Percentiles rank a stretch among this genome's conserved stretches.
These are phyloP conservation scores for Talaromyces amestolkiae DNA, from an alignment of 2,329 filamentous ascomycete species.

Conservation along the genomic window DNA sequence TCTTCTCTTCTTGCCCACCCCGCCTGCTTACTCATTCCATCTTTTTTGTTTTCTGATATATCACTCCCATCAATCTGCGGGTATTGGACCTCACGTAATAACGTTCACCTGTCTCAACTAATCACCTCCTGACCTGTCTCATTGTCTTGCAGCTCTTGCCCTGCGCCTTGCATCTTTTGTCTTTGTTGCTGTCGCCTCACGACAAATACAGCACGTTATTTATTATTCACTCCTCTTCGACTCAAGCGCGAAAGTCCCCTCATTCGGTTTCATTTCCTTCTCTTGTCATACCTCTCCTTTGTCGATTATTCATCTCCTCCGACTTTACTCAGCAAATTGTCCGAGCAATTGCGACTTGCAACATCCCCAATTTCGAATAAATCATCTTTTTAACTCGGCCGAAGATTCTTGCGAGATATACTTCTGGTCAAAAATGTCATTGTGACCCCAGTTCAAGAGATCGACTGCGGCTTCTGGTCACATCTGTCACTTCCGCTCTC, in stretches of 20 bases:
- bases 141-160: constrained; percentile 12
- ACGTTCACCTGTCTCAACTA: neutral
- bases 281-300: neutral
- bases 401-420: neutral
- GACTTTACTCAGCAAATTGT: neutral
- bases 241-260: neutral
- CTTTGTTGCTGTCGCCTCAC: neutral
- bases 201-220: constrained; percentile 3
- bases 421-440: neutral
- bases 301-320: neutral
- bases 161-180: constrained; percentile 17
- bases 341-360: neutral
- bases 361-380: neutral
- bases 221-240: constrained; percentile 3
- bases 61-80: constrained; percentile 10
- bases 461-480: constrained; percentile 8
- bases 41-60: neutral
- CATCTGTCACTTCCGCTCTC: neutral
- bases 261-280: neutral
- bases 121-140: constrained; percentile 11
- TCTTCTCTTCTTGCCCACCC: neutral
- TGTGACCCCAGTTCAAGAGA: constrained; percentile 1
- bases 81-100: neutral
- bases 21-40: neutral
- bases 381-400: neutral